phyloP scores from a whole-genome alignment of 1,139 yeast genomes.

The Candida labiduridarum region DNA sequence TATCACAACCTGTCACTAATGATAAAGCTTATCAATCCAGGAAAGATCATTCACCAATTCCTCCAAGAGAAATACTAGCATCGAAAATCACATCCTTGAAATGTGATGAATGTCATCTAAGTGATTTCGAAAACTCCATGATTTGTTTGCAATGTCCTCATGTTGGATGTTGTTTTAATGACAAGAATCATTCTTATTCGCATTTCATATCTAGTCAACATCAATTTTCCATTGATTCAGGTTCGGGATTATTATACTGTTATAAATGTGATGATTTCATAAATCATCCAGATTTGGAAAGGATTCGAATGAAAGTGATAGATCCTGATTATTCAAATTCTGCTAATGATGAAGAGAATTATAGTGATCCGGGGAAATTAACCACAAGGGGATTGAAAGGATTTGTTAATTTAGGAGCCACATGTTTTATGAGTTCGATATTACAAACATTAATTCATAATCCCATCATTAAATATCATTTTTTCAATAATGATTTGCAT shows the following conservation, averaged over 20 bases:
- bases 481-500: slow-evolving; percentile 65
- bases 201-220: slow-evolving; percentile 71
- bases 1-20: slow-evolving; percentile 34
- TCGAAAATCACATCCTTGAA: slow-evolving; percentile 47
- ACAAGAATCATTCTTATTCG: slow-evolving; percentile 53
- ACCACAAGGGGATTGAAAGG: slow-evolving; percentile 83
- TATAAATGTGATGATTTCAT: slow-evolving; percentile 76
- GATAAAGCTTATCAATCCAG: slow-evolving; percentile 24
- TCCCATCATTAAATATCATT: slow-evolving; percentile 78
- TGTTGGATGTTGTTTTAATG: slow-evolving; percentile 64
- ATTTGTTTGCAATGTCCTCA: slow-evolving; percentile 82
- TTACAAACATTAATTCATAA: slow-evolving; percentile 86
- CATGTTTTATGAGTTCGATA: slow-evolving; percentile 93
- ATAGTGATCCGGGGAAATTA: slow-evolving; percentile 53
- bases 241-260: slow-evolving; percentile 67
- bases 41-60: slow-evolving; percentile 36
- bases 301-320: slow-evolving; percentile 41
- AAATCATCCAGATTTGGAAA: slow-evolving; percentile 59
- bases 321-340: slow-evolving; percentile 4
- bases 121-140: slow-evolving; percentile 55
- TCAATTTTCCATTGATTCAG: slow-evolving; percentile 68
- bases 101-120: slow-evolving; percentile 53
- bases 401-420: slow-evolving; percentile 90
- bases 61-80: slow-evolving; percentile 32
- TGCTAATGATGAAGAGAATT: slow-evolving; percentile 15